A percentile compares a stretch with the other conserved stretches of the same genome.
phyloP scores from a whole-genome alignment of 192 early-diverging fungal genomes.

The Rhizophagus sp. region DNA sequence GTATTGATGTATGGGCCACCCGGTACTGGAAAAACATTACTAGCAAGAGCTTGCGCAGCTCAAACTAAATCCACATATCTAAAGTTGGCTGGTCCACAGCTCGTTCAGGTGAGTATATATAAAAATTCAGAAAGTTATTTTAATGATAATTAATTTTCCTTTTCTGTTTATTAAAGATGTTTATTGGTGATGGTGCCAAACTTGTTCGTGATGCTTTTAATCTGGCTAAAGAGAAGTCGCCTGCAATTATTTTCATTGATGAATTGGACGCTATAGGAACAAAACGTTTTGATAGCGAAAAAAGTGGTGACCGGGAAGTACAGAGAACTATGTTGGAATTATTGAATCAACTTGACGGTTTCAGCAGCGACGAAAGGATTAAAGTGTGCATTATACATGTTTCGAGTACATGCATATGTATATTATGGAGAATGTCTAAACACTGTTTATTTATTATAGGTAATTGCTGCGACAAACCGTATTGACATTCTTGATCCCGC shows the following conservation, averaged over 20 bases:
- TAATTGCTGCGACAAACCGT: slow-evolving; percentile 98
- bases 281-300: slow-evolving; percentile 98
- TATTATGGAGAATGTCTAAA: background rate
- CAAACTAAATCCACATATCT: slow-evolving; percentile 95
- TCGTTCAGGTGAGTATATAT: slow-evolving; percentile 68
- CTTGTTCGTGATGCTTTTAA: slow-evolving; percentile 97
- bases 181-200: slow-evolving; percentile 97
- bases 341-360: slow-evolving; percentile 97
- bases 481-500: slow-evolving; percentile 93
- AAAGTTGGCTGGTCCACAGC: slow-evolving; percentile 95
- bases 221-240: slow-evolving; percentile 96
- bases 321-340: slow-evolving; percentile 99
- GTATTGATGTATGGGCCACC: slow-evolving; percentile 85
- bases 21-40: slow-evolving; percentile 86
- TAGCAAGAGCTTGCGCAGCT: slow-evolving; percentile 97
- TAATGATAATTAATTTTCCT: background rate
- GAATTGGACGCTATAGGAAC: slow-evolving; percentile 98
- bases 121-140: background rate
- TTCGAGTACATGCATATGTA: background rate
- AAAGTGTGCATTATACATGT: slow-evolving; percentile 64
- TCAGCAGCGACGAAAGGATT: slow-evolving; percentile 92
- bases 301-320: slow-evolving; percentile 97
- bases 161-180: slow-evolving; percentile 60
- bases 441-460: slow-evolving; percentile 47
- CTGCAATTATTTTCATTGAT: slow-evolving; percentile 99